Evolutionary conservation across 768 basidiomycete species (phyloP).

Genomic region (Tulasnella sp.): DNA sequence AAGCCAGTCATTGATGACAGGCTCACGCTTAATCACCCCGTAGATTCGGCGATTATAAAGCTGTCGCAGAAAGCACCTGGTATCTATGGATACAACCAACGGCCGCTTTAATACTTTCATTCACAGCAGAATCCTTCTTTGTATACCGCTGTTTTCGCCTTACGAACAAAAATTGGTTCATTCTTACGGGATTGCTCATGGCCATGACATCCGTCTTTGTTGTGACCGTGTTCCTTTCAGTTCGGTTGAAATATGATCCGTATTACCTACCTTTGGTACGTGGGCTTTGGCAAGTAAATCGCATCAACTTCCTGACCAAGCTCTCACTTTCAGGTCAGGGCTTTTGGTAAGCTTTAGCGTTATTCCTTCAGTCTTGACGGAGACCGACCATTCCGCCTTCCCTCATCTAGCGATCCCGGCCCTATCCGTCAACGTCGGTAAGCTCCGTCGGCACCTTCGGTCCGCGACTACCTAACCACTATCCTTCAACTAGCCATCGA

Average conservation of each 20-base stretch:
- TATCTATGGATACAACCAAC: background rate
- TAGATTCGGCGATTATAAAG: no score
- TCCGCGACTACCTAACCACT: no score
- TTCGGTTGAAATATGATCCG: background rate
- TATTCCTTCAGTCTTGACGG: no score
- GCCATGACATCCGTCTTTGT: background rate
- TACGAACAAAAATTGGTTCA: background rate
- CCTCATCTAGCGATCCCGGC: conserved; percentile 1
- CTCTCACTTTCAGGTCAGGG: no score
- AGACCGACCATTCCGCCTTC: background rate
- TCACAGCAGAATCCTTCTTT: conserved; percentile 2
- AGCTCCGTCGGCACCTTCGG: no score
- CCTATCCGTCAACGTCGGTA: background rate
- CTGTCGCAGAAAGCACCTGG: no score
- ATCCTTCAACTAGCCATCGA: background rate
- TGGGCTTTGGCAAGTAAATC: background rate
- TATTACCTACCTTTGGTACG: background rate
- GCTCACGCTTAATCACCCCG: no score
- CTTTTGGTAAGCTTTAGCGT: no score
- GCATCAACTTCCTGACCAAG: no score
- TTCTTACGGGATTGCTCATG: background rate
- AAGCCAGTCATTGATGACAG: no score
- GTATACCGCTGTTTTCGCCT: background rate
- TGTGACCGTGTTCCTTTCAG: background rate
- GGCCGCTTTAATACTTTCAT: background rate